Conservation (phyloP, 306 rosid species). For the Purshia tridentata region DNA sequence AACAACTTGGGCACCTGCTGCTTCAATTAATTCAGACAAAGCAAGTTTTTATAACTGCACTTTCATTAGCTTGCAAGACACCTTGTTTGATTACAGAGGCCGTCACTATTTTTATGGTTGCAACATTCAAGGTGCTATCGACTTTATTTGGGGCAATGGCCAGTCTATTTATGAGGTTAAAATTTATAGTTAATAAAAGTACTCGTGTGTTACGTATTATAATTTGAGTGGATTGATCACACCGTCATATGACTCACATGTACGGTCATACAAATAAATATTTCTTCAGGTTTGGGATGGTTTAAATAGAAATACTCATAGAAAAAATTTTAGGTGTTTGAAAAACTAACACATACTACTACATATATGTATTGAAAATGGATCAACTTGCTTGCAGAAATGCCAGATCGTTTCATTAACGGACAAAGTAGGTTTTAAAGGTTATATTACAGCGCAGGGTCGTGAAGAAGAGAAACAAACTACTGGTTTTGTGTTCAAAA, state of each 20-base stretch:
- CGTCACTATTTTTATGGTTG: slow-evolving; percentile 24
- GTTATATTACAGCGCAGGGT: slow-evolving; percentile 30
- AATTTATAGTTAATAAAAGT: too few species aligned
- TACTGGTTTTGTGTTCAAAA: slow-evolving; percentile 23
- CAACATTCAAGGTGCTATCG: slow-evolving; percentile 26
- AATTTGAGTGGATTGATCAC: too few species aligned
- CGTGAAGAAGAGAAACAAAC: not conserved
- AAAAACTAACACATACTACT: not conserved
- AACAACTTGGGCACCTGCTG: slow-evolving; percentile 18
- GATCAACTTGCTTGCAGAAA: not conserved
- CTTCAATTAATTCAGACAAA: slow-evolving; percentile 18
- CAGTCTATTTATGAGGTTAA: slow-evolving; percentile 27
- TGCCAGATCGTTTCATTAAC: not conserved
- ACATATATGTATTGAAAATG: not conserved
- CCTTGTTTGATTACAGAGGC: slow-evolving; percentile 19
- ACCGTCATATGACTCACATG: too few species aligned
- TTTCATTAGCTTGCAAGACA: slow-evolving; percentile 27
- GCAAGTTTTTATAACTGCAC: slow-evolving; percentile 20
- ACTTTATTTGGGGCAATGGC: slow-evolving; percentile 30
- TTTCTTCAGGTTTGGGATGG: too few species aligned
- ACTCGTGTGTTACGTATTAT: too few species aligned
- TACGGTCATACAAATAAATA: too few species aligned
- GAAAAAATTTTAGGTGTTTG: not conserved
- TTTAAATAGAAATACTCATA: too few species aligned
- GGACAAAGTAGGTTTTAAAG: not conserved